Percentiles rank a stretch among this genome's conserved stretches.
phyloP scores from a whole-genome alignment of 345 rosid species.

The Acer campestre region DNA sequence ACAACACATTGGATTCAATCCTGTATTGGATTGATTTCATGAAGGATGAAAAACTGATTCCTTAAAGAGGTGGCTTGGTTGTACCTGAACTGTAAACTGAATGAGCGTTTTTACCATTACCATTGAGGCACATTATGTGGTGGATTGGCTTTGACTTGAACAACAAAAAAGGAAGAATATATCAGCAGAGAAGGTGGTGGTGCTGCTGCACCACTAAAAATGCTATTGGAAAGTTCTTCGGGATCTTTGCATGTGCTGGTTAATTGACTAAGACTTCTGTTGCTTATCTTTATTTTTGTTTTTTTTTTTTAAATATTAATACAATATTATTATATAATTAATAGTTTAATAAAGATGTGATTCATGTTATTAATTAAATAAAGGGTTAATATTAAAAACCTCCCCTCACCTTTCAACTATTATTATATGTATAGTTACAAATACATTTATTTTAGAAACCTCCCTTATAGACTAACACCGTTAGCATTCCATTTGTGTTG shows the following conservation, averaged over 20 bases:
- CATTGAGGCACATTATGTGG: too few relatives aligned
- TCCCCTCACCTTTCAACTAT: too few relatives aligned
- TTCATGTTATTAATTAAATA: neutral
- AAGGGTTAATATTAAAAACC: too few relatives aligned
- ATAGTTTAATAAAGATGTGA: neutral
- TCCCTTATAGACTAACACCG: too few relatives aligned
- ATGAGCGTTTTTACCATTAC: too few relatives aligned
- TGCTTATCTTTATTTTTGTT: neutral
- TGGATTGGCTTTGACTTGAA: too few relatives aligned
- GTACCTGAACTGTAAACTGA: too few relatives aligned
- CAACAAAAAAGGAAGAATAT: too few relatives aligned
- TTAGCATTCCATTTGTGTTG: too few relatives aligned
- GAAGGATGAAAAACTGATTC: constrained; percentile 69
- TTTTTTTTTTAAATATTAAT: too few relatives aligned
- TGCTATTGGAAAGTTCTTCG: neutral
- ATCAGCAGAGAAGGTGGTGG: neutral
- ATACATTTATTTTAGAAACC: too few relatives aligned
- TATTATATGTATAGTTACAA: too few relatives aligned
- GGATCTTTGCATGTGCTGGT: constrained; percentile 8
- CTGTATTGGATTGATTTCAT: constrained; percentile 75
- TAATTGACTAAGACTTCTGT: neutral
- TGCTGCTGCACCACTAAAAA: neutral
- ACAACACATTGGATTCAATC: constrained; percentile 60
- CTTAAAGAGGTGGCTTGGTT: constrained; percentile 24
- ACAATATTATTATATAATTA: neutral